Evolutionary conservation across 257 asterid genomes (phyloP), one percentile per base, ranked within the genome.

Genomic region (Nicotiana paniculata): DNA sequence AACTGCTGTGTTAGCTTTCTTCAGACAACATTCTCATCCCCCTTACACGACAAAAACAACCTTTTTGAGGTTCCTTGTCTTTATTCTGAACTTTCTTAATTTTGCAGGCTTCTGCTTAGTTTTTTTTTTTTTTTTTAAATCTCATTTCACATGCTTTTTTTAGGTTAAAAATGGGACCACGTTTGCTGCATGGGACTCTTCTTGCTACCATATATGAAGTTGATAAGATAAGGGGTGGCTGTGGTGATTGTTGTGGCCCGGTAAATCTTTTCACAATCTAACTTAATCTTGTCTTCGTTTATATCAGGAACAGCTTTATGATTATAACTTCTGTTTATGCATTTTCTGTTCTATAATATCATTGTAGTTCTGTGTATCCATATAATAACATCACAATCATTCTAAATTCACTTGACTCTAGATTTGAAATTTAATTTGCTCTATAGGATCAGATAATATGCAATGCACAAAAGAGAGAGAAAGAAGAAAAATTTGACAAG

Each of bases 151-250:
- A 17, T 39, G 0, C 18, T 33, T 24, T 77, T 55, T 1, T 17
- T 21, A 72, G 85, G 58, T 75, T 57, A 51, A 58, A 81, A 9
- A 90, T 91, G 93, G 91, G 86, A 74, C 88, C 89, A 16, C 80
- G 58, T 66, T 82, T 93, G 93, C 93, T 95, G 65, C 98, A 95
- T 82, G 98, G 98, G 81, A 93, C 93, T 17, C 88, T 95, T 57
- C 84, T 63, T 79, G 97, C 90, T 17, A 92, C 91, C 48, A 90
- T 95, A 81, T 86, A 67, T 24, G 97, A 89, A 85, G 89, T 91
- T 79, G 91, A 88, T 24, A 82, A 79, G 68, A 81, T 93, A 80
- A 89, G 86, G 5, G 83, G 90, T 3, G 92, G 93, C 57, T 88
- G 87, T 33, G 87, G 82, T 5, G 86, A 85, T 81, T 82, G 88